Base-by-base conservation (phyloP, 306 rosid species). In the Trifolium fragiferum region DNA sequence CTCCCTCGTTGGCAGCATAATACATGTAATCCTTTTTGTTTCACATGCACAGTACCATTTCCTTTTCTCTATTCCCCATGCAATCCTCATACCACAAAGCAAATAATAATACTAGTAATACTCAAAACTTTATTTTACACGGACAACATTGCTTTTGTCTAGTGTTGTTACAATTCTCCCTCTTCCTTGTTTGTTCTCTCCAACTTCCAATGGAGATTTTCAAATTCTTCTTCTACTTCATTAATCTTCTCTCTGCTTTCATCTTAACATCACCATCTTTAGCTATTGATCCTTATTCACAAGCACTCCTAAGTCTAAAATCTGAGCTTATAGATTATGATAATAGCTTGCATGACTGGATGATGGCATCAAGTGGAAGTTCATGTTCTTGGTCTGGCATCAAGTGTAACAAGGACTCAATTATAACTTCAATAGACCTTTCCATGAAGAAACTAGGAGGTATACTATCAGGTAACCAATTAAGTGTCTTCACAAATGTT, bases 381-480 rank as follows among this genome's bases (percentile, higher is more conserved):
- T 58, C 81, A 15, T 94, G 98, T 84, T 91, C 92, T 74, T 94
- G 98, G 98, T 73, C 89, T 6, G 96, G 97, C 3, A 84, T 91
- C 86, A 83, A 79, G 66, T 94, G 98, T 60, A 61, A 87, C 81
- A 73, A 84, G 37, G 80, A 82, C 67, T 86, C 89, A 57, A 16
- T 44, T 51, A 86, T 94, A 14, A 84, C 81, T 62, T 83, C 89
- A 62, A 77, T 94, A 66, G 90, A 94, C 88, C 88, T 94, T 5
- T 91, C 97, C 14, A 78, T 76, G 84, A 94, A 87, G 87, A 84
- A 75, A 51, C 90, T 91, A 1, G 78, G 75, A 0, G 97, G 98
- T 19, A 77, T 21, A 32, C 25, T 94, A 7, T 88, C 90, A 4
- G 94, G 96, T 41, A 77, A 91, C 76, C 92, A 86, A 72, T 82